A percentile compares a stretch with the other conserved stretches of the same genome.
Conservation (phyloP, 1,139 yeast genomes). For the Blastobotrys ciferrii region DNA sequence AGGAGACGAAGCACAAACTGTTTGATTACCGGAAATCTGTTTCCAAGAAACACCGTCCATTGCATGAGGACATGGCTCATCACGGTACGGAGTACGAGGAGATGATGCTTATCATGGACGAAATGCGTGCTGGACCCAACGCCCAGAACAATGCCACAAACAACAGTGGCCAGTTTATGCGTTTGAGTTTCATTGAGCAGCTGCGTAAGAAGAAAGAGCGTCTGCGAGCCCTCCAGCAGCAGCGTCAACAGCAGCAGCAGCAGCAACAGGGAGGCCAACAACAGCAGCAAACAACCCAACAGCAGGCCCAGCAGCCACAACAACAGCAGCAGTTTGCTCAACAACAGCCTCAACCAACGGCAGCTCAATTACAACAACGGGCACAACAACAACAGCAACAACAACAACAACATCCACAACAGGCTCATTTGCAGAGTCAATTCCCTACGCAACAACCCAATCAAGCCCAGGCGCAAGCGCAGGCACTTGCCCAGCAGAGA, state of each 20-base stretch:
- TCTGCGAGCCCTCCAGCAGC: conserved; percentile 23
- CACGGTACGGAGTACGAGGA: conserved; percentile 83
- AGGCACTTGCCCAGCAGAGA: conserved; percentile 16
- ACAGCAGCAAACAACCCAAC: conserved; percentile 23
- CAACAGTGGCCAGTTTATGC: conserved; percentile 40
- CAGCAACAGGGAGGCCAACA: conserved; percentile 27
- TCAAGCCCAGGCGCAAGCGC: conserved; percentile 20
- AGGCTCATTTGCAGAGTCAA: conserved; percentile 18
- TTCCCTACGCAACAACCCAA: conserved; percentile 13
- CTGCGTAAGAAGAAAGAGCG: conserved; percentile 38
- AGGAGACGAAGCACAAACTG: conserved; percentile 21
- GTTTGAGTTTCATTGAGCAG: conserved; percentile 43
- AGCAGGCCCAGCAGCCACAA: conserved; percentile 20
- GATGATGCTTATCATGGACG: conserved; percentile 61
- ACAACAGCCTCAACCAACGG: conserved; percentile 20
- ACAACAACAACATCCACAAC: conserved; percentile 17
- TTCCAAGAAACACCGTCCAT: conserved; percentile 31
- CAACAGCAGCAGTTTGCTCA: conserved; percentile 18
- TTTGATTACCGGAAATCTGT: conserved; percentile 29
- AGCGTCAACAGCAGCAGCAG: conserved; percentile 26
- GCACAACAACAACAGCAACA: conserved; percentile 23
- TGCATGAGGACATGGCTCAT: conserved; percentile 65
- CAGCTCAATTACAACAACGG: conserved; percentile 21
- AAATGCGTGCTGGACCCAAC: conserved; percentile 25
- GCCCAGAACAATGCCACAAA: conserved; percentile 21